Evolutionary conservation across 2,329 filamentous ascomycete genomes (phyloP).

Genomic region (Conoideocrella luteorostrata): DNA sequence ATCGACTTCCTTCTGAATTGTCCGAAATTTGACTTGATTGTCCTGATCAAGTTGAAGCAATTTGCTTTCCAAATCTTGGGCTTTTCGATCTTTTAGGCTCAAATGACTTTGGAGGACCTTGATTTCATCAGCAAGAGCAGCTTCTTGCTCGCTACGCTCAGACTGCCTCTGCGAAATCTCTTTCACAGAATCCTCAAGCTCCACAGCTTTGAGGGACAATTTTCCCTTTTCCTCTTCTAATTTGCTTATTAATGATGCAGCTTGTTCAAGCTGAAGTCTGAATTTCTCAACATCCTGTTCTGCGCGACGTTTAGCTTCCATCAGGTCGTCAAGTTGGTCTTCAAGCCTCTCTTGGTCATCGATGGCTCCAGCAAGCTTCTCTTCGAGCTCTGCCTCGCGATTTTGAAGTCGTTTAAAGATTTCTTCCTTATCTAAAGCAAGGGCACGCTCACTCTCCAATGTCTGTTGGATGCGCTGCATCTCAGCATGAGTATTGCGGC

Average conservation of each 20-base stretch:
- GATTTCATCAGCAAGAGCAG: conserved; percentile 72
- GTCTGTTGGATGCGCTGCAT: conserved; percentile 88
- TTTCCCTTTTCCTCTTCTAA: conserved; percentile 82
- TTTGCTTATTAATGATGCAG: conserved; percentile 75
- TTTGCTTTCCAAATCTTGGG: conserved; percentile 78
- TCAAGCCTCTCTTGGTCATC: conserved; percentile 93
- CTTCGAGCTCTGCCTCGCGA: conserved; percentile 85
- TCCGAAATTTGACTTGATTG: conserved; percentile 74
- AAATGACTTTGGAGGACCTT: conserved; percentile 90
- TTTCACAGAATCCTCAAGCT: conserved; percentile 64
- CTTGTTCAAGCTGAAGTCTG: conserved; percentile 82
- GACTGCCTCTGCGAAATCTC: conserved; percentile 65
- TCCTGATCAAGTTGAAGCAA: conserved; percentile 83
- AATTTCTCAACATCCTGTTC: conserved; percentile 78
- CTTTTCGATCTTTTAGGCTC: conserved; percentile 80
- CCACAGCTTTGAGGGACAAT: conserved; percentile 58
- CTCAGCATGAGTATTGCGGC: conserved; percentile 78
- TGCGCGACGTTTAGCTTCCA: conserved; percentile 81
- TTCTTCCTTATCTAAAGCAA: conserved; percentile 96
- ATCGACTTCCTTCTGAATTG: conserved; percentile 73
- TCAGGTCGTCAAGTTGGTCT: conserved; percentile 82
- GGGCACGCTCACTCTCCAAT: conserved; percentile 88
- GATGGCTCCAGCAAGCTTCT: conserved; percentile 86
- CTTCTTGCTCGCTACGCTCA: conserved; percentile 69
- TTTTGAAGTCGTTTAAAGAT: conserved; percentile 95